Percentiles rank a stretch among this genome's conserved stretches.
Conservation (phyloP, 2,329 filamentous ascomycete genomes). For the Gaeumannomyces sp. region DNA sequence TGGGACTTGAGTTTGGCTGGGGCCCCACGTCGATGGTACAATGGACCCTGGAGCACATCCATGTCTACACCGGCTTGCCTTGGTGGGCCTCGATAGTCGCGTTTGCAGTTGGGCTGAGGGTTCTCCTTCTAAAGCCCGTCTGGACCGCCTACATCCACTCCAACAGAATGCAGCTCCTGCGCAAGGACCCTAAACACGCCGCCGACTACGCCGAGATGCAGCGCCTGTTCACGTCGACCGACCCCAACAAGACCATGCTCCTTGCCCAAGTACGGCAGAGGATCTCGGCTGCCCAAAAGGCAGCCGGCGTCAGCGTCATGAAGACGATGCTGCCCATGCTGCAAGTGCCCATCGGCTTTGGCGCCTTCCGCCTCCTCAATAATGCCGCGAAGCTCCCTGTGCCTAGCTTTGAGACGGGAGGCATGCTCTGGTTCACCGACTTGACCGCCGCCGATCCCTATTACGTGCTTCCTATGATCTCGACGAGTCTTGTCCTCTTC, state of each 20-base stretch:
- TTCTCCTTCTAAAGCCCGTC: constrained; percentile 59
- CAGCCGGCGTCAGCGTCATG: constrained; percentile 46
- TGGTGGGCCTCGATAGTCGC: constrained; percentile 75
- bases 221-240: constrained; percentile 1
- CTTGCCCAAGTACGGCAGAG: background rate
- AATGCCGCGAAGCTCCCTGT: constrained; percentile 75
- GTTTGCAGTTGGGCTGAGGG: constrained; percentile 59
- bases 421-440: constrained; percentile 72
- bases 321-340: constrained; percentile 50
- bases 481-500: constrained; percentile 42
- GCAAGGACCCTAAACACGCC: constrained; percentile 40
- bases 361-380: constrained; percentile 70
- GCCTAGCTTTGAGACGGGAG: constrained; percentile 66
- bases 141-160: constrained; percentile 54
- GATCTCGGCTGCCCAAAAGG: constrained; percentile 30
- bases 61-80: constrained; percentile 67
- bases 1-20: constrained; percentile 84
- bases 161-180: constrained; percentile 47
- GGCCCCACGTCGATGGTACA: constrained; percentile 71
- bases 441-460: constrained; percentile 71
- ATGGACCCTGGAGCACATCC: constrained; percentile 73
- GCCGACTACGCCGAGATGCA: constrained; percentile 42
- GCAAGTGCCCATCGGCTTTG: constrained; percentile 65
- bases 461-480: constrained; percentile 63
- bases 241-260: background rate